A percentile compares a stretch with the other conserved stretches of the same genome.
Conservation (phyloP, 345 rosid genomes). For the Geranium brycei region DNA sequence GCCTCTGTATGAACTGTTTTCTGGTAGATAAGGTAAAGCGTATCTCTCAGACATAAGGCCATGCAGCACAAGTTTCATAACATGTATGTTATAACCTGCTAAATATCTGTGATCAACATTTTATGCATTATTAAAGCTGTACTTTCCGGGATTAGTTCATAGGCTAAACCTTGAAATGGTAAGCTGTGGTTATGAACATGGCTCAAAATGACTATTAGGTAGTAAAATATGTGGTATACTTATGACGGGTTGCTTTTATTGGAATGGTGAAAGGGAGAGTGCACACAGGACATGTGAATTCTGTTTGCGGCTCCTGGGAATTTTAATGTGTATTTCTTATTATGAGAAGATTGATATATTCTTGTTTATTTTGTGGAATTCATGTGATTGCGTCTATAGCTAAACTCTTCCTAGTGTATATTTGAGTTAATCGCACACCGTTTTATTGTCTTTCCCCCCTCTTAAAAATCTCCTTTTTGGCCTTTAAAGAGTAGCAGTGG, state of each 20-base stretch:
- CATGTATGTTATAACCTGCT: too few relatives aligned
- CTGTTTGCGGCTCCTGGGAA: not conserved
- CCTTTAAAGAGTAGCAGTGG: not conserved
- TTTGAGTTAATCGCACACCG: not conserved
- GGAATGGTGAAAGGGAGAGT: not conserved
- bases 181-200: not conserved
- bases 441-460: not conserved
- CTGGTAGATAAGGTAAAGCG: too few relatives aligned
- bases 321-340: not conserved
- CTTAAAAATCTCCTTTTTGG: not conserved
- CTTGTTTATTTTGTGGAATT: not conserved
- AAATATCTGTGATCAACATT: too few relatives aligned
- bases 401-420: too few relatives aligned
- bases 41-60: too few relatives aligned
- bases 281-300: not conserved
- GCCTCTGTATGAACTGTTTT: too few relatives aligned
- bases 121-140: not conserved
- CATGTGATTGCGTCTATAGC: not conserved
- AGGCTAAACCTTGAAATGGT: not conserved
- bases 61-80: too few relatives aligned
- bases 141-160: not conserved
- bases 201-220: not conserved
- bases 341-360: not conserved
- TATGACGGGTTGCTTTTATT: not conserved
- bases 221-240: not conserved